Evolutionary conservation across 2,329 filamentous ascomycete genomes (phyloP), one percentile per base, ranked within the genome.

Genomic region (Aspergillus nomiae): DNA sequence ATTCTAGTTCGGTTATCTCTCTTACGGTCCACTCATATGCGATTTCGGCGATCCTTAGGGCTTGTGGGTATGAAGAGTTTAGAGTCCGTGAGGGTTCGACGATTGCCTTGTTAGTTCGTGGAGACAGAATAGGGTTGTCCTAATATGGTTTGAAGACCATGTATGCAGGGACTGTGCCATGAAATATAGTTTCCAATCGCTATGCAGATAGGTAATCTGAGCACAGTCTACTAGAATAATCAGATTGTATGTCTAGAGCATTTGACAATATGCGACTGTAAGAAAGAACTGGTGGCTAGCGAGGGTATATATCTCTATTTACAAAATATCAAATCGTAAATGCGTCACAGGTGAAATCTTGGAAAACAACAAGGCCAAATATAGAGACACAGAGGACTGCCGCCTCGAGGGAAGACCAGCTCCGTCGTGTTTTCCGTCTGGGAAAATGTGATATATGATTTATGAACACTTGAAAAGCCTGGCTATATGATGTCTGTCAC

Each of bases 251-350:
- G 8, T 41, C 16, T n/a, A 8, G 8, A 41, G 16, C 7, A 41
- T n/a, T 3, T 41, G 9, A 10, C 3, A 41, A n/a, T 10, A 41
- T 41, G 19, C 19, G 7, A 41, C n/a, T 36, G 9, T 16, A 7
- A 38, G 34, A 36, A 38, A 45, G 21, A 12, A 46, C 24, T 16
- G 21, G 3, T 21, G 21, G 21, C n/a, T 24, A 46, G 11, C 3
- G 10, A 46, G 43, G 43, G 43, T 48, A 48, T 61, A 57, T 38
- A 51, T 43, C 5, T 61, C 19, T 61, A 61, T 61, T 45, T 14
- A 61, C 54, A 36, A 45, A 32, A 45, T 62, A 59, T 62, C 56
- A 50, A 36, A 43, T 41, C 51, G 51, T 55, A 55, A 55, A 38
- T 55, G 36, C 51, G 21, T 55, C n/a, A 24, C 11, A 26, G 51